phyloP scores from a whole-genome alignment of 306 rosid genomes.

The Astragalus glycyphyllos region DNA sequence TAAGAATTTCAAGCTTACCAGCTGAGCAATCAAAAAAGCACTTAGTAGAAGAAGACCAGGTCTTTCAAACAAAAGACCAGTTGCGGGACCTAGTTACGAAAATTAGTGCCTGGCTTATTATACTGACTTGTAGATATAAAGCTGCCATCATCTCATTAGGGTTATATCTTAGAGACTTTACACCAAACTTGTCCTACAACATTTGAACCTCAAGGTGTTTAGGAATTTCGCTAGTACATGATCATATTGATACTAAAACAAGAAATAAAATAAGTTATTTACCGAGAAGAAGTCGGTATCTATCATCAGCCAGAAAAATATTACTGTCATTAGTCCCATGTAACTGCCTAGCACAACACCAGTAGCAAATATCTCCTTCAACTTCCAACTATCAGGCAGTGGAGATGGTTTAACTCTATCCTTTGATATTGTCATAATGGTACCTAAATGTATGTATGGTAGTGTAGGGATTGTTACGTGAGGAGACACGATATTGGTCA shows the following conservation, averaged over 20 bases:
- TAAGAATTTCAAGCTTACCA: conserved; percentile 58
- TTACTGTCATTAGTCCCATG: conserved; percentile 91
- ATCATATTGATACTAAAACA: conserved; percentile 3
- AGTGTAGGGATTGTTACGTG: too few species aligned
- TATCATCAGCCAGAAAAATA: conserved; percentile 77
- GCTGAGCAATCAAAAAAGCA: conserved; percentile 75
- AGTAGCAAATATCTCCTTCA: conserved; percentile 90
- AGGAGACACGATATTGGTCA: too few species aligned
- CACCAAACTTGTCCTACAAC: conserved; percentile 68
- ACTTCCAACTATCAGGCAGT: conserved; percentile 88
- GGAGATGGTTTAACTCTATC: conserved; percentile 98
- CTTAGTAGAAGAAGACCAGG: conserved; percentile 85
- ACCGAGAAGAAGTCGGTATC: conserved; percentile 83
- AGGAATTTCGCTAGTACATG: neutral
- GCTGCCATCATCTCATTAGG: conserved; percentile 84
- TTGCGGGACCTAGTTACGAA: conserved; percentile 93
- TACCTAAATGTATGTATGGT: conserved; percentile 52
- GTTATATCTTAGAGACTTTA: conserved; percentile 46
- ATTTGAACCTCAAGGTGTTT: conserved; percentile 18
- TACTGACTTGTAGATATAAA: conserved; percentile 92
- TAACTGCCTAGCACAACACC: conserved; percentile 92
- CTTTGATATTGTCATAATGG: conserved; percentile 95
- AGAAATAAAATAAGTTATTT: conserved; percentile 8
- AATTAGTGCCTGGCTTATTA: conserved; percentile 91
- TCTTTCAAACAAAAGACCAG: conserved; percentile 78